phyloP scores from a whole-genome alignment of 139 green algal species.

The Trebouxia sp. region DNA sequence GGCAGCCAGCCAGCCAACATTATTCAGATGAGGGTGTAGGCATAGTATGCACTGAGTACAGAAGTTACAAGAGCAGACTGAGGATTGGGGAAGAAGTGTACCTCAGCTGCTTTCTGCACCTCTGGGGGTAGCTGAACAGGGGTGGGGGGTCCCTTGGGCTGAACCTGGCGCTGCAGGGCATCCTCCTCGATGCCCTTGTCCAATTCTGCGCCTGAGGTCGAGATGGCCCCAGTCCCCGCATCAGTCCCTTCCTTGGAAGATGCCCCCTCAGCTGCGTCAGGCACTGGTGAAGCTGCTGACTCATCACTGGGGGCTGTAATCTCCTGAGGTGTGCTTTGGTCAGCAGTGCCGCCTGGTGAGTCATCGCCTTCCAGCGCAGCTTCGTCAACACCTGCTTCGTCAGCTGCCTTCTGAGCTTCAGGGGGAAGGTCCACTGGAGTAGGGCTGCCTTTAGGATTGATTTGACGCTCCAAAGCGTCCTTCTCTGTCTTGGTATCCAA shows the following conservation, averaged over 20 bases:
- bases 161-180: background rate
- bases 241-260: constrained; percentile 12
- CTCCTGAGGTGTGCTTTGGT: background rate
- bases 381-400: background rate
- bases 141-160: background rate
- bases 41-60: too few species aligned
- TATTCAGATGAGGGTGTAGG: too few species aligned
- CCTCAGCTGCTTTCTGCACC: background rate
- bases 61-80: background rate
- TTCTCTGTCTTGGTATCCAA: constrained; percentile 29
- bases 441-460: constrained; percentile 16
- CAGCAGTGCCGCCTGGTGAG: constrained; percentile 3
- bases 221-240: background rate
- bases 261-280: constrained; percentile 7
- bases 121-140: constrained; percentile 9
- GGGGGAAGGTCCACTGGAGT: background rate
- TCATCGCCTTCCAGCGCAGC: background rate
- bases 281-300: background rate
- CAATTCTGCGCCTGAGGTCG: background rate
- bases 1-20: too few species aligned
- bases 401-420: constrained; percentile 17
- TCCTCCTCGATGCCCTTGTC: background rate
- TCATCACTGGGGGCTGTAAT: constrained; percentile 18
- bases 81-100: too few species aligned
- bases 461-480: constrained; percentile 33